Evolutionary conservation across 441 rosid genomes (phyloP), one percentile per base, ranked within the genome.

Genomic region (Flueggea neowawraea): DNA sequence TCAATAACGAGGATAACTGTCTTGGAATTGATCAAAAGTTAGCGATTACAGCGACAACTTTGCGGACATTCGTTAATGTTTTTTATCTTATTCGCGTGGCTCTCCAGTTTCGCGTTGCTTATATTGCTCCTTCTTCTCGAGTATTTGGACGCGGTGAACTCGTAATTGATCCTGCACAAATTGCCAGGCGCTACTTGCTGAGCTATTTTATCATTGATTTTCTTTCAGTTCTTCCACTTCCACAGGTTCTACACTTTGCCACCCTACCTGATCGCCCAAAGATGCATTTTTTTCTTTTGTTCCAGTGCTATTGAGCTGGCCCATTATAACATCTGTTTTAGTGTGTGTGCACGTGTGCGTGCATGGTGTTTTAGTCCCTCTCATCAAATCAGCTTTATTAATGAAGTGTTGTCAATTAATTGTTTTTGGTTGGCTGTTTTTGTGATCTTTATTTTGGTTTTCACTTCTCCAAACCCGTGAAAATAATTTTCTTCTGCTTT

Each of bases 141-240:
- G 97, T 91, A 54, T 95, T 95, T 48, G 99, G 99, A 53, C 83
- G 97, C 3, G 99, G 99, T 31, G 99, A 95, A 83, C 97, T 91
- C 72, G 99, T 95, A 61, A 95, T 91, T 16, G 91, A 90, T 60
- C 86, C 96, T 73, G 78, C 85, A 57, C 84, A 84, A 82, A 90
- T 95, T 58, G 99, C 99, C 39, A 90, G 85, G 70, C 81, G 95
- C 48, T 95, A 95, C 80, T 69, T 95, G 80, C 80, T 58, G 52
- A 77, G 80, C 65, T 78, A 86, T 73, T 95, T 95, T 85, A 73
- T 89, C 66, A 52, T 91, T 62, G 98, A 95, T 75, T 87, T 95
- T 66, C 93, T 95, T 58, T 82, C 99, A 9, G 79, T 91, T 67
- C 68, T 95, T 58, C 99, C 99, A 31, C 72, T 95, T 63, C 99